Conservation (phyloP, 176 grass and related monocot species). For the Ananas comosus region DNA sequence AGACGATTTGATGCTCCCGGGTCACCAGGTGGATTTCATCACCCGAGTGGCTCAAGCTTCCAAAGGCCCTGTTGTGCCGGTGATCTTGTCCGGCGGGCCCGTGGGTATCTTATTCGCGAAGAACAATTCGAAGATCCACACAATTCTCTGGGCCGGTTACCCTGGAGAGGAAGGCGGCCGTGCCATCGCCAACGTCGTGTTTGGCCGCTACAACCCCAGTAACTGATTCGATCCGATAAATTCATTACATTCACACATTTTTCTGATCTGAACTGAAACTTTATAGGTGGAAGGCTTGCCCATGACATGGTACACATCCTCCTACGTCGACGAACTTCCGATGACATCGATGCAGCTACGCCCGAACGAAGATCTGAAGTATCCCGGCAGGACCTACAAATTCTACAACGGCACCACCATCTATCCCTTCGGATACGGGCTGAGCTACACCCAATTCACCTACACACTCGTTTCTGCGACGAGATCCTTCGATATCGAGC, state of each 20-base stretch:
- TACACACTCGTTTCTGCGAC: conserved; percentile 2
- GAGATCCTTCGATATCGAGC: conserved; percentile 5
- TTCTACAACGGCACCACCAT: conserved; percentile 60
- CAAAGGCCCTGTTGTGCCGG: conserved; percentile 48
- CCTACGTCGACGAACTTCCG: conserved; percentile 36
- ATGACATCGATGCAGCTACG: conserved; percentile 89
- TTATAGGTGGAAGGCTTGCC: conserved; percentile 55
- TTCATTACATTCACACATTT: background rate
- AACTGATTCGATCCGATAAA: background rate
- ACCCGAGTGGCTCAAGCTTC: conserved; percentile 35
- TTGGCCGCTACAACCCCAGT: conserved; percentile 70
- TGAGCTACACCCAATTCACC: conserved; percentile 78
- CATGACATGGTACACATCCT: conserved; percentile 73
- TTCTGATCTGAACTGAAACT: background rate
- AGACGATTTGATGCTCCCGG: conserved; percentile 48
- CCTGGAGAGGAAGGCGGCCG: conserved; percentile 59
- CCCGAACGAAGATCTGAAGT: conserved; percentile 34
- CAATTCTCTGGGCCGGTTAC: conserved; percentile 72
- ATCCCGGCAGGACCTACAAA: conserved; percentile 71
- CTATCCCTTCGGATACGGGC: conserved; percentile 61
- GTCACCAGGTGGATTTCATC: conserved; percentile 56
- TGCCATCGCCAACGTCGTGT: conserved; percentile 56
- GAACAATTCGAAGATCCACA: conserved; percentile 31
- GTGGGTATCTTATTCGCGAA: conserved; percentile 65
- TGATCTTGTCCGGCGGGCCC: conserved; percentile 67